These are phyloP conservation scores for Scheffersomyces illinoinensis DNA, from an alignment of 1,139 yeast genomes.

Conservation along the genomic window DNA sequence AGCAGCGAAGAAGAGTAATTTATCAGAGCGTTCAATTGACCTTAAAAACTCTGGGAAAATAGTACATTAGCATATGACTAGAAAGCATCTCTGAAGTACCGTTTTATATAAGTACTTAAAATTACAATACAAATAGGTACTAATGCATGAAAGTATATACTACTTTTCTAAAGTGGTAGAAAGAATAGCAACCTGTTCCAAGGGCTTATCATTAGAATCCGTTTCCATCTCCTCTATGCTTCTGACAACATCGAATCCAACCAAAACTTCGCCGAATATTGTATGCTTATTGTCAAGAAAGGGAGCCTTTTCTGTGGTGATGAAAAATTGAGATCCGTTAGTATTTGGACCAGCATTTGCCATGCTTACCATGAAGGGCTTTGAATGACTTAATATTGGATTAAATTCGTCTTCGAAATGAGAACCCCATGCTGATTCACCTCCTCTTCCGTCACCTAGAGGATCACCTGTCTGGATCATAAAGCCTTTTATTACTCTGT, in stretches of 20 bases:
- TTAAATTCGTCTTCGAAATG: constrained; percentile 46
- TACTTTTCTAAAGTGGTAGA: constrained; percentile 14
- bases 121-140: not conserved
- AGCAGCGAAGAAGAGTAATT: constrained; percentile 45
- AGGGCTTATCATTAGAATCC: constrained; percentile 22
- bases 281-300: constrained; percentile 32
- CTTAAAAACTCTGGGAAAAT: not conserved
- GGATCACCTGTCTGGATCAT: constrained; percentile 61
- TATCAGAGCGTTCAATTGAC: not conserved
- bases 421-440: constrained; percentile 47
- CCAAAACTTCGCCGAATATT: constrained; percentile 30
- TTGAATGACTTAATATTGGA: constrained; percentile 34
- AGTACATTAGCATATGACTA: not conserved
- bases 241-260: constrained; percentile 28
- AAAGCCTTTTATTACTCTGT: constrained; percentile 47
- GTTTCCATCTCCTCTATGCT: constrained; percentile 26
- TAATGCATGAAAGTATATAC: not conserved
- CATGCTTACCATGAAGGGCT: constrained; percentile 51
- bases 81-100: not conserved
- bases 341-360: constrained; percentile 33
- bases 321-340: constrained; percentile 34
- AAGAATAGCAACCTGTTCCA: constrained; percentile 20
- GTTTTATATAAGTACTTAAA: not conserved
- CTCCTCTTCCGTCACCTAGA: constrained; percentile 51
- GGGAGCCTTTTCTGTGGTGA: constrained; percentile 27